phyloP scores from a whole-genome alignment of 2,329 filamentous ascomycete genomes.

The Colletotrichum abscissum region DNA sequence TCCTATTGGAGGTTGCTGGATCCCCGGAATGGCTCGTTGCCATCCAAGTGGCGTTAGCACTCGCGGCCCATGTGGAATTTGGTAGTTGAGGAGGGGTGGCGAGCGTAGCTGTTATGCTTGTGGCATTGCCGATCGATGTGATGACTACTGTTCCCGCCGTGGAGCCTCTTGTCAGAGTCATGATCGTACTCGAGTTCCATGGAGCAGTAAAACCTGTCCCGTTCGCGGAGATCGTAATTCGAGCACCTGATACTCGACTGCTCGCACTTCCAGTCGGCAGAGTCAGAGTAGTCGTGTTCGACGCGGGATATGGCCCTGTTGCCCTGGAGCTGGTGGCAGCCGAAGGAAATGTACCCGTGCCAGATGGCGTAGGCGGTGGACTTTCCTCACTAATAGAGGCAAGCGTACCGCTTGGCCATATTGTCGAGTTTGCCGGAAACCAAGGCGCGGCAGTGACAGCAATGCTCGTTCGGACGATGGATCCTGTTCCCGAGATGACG shows the following conservation, averaged over 20 bases:
- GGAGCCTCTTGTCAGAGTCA: neutral
- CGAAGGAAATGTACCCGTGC: neutral
- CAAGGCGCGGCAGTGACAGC: neutral
- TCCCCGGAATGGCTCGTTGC: neutral
- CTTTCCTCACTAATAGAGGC: conserved; percentile 15
- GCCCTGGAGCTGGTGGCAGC: neutral
- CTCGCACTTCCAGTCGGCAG: neutral
- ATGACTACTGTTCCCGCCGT: neutral
- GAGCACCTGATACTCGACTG: neutral
- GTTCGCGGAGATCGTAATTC: neutral
- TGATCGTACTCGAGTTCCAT: neutral
- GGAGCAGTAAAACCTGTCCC: neutral
- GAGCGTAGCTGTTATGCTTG: neutral
- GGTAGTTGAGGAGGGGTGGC: neutral
- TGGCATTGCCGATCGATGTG: neutral
- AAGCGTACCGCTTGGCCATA: conserved; percentile 7
- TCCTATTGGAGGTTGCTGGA: neutral
- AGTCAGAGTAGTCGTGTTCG: neutral
- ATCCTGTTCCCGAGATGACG: neutral
- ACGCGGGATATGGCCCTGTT: neutral
- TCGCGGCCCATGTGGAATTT: neutral
- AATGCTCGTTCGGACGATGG: neutral
- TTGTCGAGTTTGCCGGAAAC: conserved; percentile 11
- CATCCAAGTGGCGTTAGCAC: conserved; percentile 7
- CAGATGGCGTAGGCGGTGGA: neutral